Base-by-base conservation (phyloP, 768 basidiomycete species). In the Suillus spraguei region DNA sequence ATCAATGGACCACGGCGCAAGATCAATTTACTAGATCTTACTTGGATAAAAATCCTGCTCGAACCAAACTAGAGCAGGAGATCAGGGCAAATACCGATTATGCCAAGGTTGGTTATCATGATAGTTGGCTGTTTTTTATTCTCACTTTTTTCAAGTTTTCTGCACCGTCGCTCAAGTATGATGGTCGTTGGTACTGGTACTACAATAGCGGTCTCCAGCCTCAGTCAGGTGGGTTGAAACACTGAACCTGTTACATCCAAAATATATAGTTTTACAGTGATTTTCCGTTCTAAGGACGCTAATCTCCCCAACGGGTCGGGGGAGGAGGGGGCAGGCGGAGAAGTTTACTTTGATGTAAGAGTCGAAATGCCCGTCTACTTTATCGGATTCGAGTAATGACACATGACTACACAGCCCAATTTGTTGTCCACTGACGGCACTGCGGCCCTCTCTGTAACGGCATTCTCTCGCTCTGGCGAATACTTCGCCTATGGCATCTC, bases 401-500 rank as follows among this genome's bases (percentile, higher is more conserved):
- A 35, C 64, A 46, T 39, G 32, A 35, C 22, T 36, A 32, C n/a
- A 22, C 14, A 90, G 88, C 84, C 89, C 9, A 95, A 94, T 74
- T 71, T 89, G 28, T 78, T 95, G 22, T 83, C 87, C 35, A 76
- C 81, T 7, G 93, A 94, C 70, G 92, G 91, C 22, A 91, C 90
- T 0, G 86, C 86, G 20, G 82, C 90, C 16, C 77, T 94, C 24
- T 73, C 82, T 10, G 76, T 80, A 11, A 82, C 81, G 24, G 80
- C 84, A 41, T 91, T 92, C 72, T 91, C 90, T 14, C 80, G 69
- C 47, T 82, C 79, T 58, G 92, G 90, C 36, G 83, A 88, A 73
- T 87, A 87, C 67, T 92, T 83, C 71, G 92, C 90, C 2, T 93
- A 92, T 68, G 90, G 84, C n/a, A 78, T 93, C 17, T 90, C 89